Percentiles rank a stretch among this genome's conserved stretches.
Evolutionary conservation across 345 rosid genomes (phyloP).

Genomic region (Corchorus capsularis): DNA sequence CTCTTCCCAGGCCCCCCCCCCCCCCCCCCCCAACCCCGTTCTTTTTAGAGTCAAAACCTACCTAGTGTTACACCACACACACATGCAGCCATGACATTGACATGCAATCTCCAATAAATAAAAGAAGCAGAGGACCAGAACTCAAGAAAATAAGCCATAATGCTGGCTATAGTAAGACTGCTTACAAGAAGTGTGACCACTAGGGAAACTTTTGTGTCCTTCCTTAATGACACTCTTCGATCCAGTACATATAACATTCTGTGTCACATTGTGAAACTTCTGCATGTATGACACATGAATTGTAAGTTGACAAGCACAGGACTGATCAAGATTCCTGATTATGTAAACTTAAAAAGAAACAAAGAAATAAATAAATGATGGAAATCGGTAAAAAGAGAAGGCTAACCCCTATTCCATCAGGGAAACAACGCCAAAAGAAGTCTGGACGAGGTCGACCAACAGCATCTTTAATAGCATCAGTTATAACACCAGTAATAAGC

Average conservation of each 20-base stretch:
- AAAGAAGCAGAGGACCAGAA: neutral
- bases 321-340: conserved; percentile 9
- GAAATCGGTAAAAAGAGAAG: conserved; percentile 1
- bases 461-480: conserved; percentile 90
- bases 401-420: conserved; percentile 82
- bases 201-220: conserved; percentile 95
- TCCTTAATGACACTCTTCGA: conserved; percentile 68
- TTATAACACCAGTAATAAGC: conserved; percentile 75
- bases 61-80: neutral
- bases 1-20: too few species aligned
- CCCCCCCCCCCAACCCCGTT: too few species aligned
- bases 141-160: neutral
- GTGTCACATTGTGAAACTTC: conserved; percentile 64
- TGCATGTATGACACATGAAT: conserved; percentile 28
- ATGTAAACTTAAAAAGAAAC: neutral
- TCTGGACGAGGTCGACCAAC: conserved; percentile 97
- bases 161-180: conserved; percentile 9
- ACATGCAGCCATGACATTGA: neutral
- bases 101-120: conserved; percentile 14
- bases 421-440: conserved; percentile 98
- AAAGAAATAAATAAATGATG: neutral
- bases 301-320: conserved; percentile 19
- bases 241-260: conserved; percentile 74
- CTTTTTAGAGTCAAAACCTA: neutral
- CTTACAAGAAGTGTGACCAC: conserved; percentile 97